Evolutionary conservation across 129 eudicot species (phyloP).

Genomic region (Artemisia annua): DNA sequence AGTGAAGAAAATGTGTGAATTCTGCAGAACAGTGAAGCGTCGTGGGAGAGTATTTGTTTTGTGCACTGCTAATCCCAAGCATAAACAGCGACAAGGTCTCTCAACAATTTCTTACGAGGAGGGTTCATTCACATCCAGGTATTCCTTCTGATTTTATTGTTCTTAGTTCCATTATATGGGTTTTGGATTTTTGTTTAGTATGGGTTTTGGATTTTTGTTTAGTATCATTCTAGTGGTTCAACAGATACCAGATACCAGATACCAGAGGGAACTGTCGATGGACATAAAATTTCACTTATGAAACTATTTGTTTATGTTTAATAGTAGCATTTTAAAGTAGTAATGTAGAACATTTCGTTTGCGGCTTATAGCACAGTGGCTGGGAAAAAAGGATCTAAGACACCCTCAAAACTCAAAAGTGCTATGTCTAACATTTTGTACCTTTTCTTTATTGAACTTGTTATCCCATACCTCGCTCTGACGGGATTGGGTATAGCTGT

Average conservation of each 20-base stretch:
- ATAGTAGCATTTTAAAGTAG: neutral
- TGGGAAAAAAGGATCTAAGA: too few species aligned
- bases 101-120: slow-evolving; percentile 34
- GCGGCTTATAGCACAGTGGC: too few species aligned
- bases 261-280: neutral
- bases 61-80: slow-evolving; percentile 48
- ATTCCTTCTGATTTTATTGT: slow-evolving; percentile 1
- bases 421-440: too few species aligned
- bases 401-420: too few species aligned
- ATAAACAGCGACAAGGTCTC: slow-evolving; percentile 45
- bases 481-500: too few species aligned
- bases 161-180: neutral
- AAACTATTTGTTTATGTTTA: neutral
- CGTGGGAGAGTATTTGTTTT: slow-evolving; percentile 46
- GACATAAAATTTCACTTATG: neutral
- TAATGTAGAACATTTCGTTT: too few species aligned
- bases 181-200: too few species aligned
- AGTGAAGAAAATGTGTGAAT: slow-evolving; percentile 51
- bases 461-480: too few species aligned
- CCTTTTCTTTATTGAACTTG: too few species aligned
- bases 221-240: neutral
- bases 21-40: slow-evolving; percentile 47
- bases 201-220: neutral
- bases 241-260: neutral
- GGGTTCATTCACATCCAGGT: slow-evolving; percentile 40